These are phyloP conservation scores for Pseudogymnoascus sp. DNA, from an alignment of 2,329 filamentous ascomycete species.

Conservation along the genomic window DNA sequence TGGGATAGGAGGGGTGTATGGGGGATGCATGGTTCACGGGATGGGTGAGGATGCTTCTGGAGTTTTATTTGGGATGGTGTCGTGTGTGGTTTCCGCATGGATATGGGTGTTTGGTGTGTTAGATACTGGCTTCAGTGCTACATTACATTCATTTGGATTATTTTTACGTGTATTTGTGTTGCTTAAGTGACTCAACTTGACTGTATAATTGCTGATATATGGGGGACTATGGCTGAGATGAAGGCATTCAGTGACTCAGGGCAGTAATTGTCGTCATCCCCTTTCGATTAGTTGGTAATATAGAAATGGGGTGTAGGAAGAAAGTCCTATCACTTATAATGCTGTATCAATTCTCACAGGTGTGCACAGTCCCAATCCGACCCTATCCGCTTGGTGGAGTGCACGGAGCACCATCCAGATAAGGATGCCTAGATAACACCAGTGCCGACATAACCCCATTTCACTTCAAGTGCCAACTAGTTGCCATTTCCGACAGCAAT, in stretches of 20 bases:
- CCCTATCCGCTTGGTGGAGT: not conserved
- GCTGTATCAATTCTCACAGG: not conserved
- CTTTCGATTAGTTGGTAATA: not conserved
- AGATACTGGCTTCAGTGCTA: not conserved
- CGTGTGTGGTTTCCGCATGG: not conserved
- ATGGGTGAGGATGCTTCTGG: not conserved
- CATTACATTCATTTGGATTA: conserved; percentile 1
- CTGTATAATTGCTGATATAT: not conserved
- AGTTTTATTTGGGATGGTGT: conserved; percentile 2
- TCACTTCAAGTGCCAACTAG: not conserved
- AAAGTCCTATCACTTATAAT: not conserved
- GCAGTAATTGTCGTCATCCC: not conserved
- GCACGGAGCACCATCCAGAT: not conserved
- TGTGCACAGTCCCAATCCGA: not conserved
- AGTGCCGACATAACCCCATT: not conserved
- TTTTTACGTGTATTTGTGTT: not conserved
- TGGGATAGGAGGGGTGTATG: not conserved
- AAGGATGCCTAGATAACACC: conserved; percentile 1
- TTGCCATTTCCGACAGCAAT: too few species aligned
- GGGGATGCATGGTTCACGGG: not conserved
- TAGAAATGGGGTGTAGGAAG: not conserved
- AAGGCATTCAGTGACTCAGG: not conserved
- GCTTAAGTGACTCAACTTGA: not conserved
- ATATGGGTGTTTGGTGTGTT: not conserved
- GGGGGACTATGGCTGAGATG: not conserved